Base-by-base conservation (phyloP, 2,329 filamentous ascomycete genomes). In the Phialophora verrucosa region DNA sequence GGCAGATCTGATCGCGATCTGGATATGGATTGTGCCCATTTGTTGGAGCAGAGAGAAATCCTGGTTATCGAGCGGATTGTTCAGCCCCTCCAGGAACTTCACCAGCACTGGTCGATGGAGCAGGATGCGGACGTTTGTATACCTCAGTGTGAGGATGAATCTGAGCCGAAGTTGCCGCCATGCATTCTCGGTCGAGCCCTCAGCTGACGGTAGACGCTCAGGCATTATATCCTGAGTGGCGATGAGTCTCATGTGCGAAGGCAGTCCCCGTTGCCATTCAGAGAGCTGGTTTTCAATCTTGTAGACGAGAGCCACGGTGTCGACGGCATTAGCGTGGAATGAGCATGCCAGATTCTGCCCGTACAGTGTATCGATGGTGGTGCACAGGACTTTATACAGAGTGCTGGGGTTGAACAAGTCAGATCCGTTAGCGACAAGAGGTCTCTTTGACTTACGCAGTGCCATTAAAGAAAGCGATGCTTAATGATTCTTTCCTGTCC, bases 51-150 rank as follows among this genome's bases (percentile, higher is more conserved):
- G 64, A 23, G 66, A 73, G 17, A 68, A 44, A 27, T 75, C 72
- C 56, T 70, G 66, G 4, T 49, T 35, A 44, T 73, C 56, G 20
- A 35, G 12, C 50, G 53, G 56, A 42, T 67, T 63, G 27, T 66
- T 59, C 32, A 68, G 63, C 17, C 51, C 59, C 3, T 77, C 75
- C 5, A 82, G 68, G 35, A 80, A 78, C 58, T 76, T 77, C 27
- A 76, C 76, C 1, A 82, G 73, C 10, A 81, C 71, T 7, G 78
- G 78, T 1, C 81, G 75, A 57, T 82, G 80, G 1, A 81, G 62
- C 2, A 83, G 74, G 4, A 82, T 75, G 2, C 76, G 76, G 3
- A 80, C 69, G 64, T 82, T 81, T 20, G 76, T 74, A 64, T 79
- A 80, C n/a, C 81, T 76, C 17, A 82, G 64, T 0, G 77, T 78